These are phyloP conservation scores for Exobasidium cylindrosporum DNA, from an alignment of 1,284 basidiomycete species.

Conservation along the genomic window DNA sequence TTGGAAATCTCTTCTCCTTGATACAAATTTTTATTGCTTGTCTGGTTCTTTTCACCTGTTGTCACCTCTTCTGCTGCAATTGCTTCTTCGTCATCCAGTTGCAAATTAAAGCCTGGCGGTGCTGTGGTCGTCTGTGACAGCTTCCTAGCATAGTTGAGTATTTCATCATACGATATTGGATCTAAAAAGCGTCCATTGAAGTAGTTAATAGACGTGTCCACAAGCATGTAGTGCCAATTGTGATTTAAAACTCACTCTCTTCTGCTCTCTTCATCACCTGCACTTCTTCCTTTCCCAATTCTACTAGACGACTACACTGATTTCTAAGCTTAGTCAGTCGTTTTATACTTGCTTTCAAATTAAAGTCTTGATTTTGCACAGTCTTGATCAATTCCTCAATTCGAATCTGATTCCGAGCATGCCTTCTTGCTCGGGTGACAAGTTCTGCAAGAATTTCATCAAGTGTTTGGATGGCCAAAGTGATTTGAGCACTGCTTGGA, in stretches of 20 bases:
- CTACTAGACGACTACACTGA: neutral
- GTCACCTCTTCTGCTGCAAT: neutral
- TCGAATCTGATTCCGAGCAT: constrained; percentile 11
- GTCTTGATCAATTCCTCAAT: neutral
- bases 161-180: constrained; percentile 4
- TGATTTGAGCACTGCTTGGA: neutral
- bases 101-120: constrained; percentile 10
- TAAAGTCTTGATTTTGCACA: neutral
- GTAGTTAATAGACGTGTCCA: neutral
- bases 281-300: constrained; percentile 8
- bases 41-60: neutral
- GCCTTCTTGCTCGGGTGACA: neutral
- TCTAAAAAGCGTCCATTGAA: neutral
- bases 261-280: constrained; percentile 1
- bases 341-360: neutral
- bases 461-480: neutral
- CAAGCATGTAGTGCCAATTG: neutral
- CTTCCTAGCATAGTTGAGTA: constrained; percentile 1
- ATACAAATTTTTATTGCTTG: neutral
- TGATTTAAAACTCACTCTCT: neutral
- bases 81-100: constrained; percentile 2
- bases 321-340: neutral
- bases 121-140: constrained; percentile 11
- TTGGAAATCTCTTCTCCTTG: constrained; percentile 1
- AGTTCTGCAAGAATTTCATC: constrained; percentile 1